Conservation (phyloP, 2,329 filamentous ascomycete genomes). For the Colletotrichum tanaceti region DNA sequence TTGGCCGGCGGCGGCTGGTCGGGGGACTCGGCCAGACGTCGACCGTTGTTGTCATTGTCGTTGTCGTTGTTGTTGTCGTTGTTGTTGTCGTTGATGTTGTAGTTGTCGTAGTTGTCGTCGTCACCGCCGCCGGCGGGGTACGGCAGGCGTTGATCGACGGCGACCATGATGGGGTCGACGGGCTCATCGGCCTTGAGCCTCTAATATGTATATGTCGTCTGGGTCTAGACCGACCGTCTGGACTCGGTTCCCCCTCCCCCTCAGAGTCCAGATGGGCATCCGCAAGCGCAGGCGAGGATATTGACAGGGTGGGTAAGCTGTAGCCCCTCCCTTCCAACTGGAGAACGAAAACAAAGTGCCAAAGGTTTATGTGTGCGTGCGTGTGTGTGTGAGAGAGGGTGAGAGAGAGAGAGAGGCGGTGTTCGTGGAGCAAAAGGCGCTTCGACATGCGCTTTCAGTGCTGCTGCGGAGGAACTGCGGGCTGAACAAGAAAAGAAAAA, state of each 20-base stretch:
- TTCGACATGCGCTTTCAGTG: slow-evolving; percentile 38
- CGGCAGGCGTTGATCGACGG: background rate
- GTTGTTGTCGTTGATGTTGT: too few relatives aligned
- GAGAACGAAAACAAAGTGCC: background rate
- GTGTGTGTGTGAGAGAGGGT: too few relatives aligned
- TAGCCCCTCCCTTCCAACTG: slow-evolving; percentile 2
- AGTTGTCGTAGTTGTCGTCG: too few relatives aligned
- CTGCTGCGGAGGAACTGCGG: background rate
- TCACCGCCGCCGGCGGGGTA: slow-evolving; percentile 5
- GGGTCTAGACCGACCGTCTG: slow-evolving; percentile 15
- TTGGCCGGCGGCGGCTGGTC: slow-evolving; percentile 29
- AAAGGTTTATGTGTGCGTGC: slow-evolving; percentile 7
- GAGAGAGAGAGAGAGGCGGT: background rate
- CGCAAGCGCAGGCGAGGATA: slow-evolving; percentile 4
- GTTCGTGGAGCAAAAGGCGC: slow-evolving; percentile 34
- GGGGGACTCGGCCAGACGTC: slow-evolving; percentile 11
- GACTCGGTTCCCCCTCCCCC: background rate
- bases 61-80: too few relatives aligned
- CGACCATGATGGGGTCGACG: slow-evolving; percentile 10
- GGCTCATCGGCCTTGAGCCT: slow-evolving; percentile 10
- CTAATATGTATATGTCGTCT: slow-evolving; percentile 5
- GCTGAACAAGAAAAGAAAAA: background rate
- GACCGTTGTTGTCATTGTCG: background rate
- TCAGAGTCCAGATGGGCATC: background rate
- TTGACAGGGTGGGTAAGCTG: slow-evolving; percentile 12